Percentiles rank a stretch among this genome's conserved stretches.
Conservation (phyloP, 371 early-diverging fungal species). For the Mortierella sp. region DNA sequence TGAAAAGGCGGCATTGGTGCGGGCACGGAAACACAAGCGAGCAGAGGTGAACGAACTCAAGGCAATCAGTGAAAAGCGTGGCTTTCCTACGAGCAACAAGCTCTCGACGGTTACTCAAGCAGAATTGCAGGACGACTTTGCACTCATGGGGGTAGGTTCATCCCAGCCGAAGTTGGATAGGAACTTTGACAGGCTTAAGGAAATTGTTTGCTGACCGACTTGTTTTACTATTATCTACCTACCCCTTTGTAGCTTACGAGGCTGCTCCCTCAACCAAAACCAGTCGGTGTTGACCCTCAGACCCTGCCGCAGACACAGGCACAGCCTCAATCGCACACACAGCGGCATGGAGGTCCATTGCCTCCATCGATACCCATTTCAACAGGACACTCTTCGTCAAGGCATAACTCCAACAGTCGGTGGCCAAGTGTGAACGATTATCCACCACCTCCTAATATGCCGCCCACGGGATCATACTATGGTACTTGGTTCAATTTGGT, state of each 20-base stretch:
- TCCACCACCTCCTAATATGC: constrained; percentile 27
- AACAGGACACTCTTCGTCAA: constrained; percentile 19
- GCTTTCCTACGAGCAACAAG: constrained; percentile 64
- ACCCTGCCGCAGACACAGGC: background rate
- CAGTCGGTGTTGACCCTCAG: constrained; percentile 12
- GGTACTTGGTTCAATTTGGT: constrained; percentile 11
- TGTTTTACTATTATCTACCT: background rate
- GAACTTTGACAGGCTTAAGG: background rate
- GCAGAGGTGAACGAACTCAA: constrained; percentile 64
- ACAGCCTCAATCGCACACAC: background rate
- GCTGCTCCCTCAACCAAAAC: constrained; percentile 18
- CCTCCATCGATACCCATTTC: constrained; percentile 28
- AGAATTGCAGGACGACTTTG: constrained; percentile 65
- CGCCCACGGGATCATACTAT: constrained; percentile 28
- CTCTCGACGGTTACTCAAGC: constrained; percentile 55
- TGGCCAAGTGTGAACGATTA: constrained; percentile 36
- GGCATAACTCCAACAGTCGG: constrained; percentile 19
- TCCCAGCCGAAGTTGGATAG: background rate
- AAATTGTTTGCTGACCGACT: background rate
- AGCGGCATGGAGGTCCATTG: constrained; percentile 10
- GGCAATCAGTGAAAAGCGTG: constrained; percentile 59
- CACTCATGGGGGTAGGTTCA: constrained; percentile 61
- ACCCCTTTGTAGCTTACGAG: constrained; percentile 28
- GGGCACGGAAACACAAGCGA: constrained; percentile 57
- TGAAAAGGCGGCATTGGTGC: constrained; percentile 57